phyloP scores from a whole-genome alignment of 2,329 filamentous ascomycete species.

The Pseudocercospora fuligena region DNA sequence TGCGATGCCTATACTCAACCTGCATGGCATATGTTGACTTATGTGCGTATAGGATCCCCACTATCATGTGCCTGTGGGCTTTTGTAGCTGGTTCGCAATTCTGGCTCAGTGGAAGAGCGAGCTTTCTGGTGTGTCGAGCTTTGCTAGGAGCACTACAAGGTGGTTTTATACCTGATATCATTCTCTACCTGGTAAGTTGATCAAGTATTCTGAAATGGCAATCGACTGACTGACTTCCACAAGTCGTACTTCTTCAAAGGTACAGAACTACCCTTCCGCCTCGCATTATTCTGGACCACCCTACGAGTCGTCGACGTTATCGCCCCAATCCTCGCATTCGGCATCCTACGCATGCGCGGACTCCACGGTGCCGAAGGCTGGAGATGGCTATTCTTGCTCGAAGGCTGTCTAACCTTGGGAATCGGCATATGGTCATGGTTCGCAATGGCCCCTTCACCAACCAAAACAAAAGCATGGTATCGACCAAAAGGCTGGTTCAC shows the following conservation, averaged over 20 bases:
- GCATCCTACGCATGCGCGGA: conserved; percentile 47
- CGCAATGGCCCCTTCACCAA: conserved; percentile 12
- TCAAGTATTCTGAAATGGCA: no score
- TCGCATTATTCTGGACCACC: conserved; percentile 28
- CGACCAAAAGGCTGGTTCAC: conserved; percentile 57
- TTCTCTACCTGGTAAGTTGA: conserved; percentile 3
- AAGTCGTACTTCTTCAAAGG: conserved; percentile 15
- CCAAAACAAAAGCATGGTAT: conserved; percentile 33
- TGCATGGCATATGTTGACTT: no score
- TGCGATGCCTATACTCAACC: conserved; percentile 38
- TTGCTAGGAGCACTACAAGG: conserved; percentile 47
- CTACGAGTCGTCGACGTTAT: conserved; percentile 34
- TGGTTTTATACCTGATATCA: conserved; percentile 51
- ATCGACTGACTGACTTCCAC: no score
- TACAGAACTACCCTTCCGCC: conserved; percentile 13
- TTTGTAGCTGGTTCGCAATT: conserved; percentile 40
- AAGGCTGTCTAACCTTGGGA: conserved; percentile 57
- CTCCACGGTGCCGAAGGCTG: conserved; percentile 48
- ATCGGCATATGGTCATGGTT: conserved; percentile 55
- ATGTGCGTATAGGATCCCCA: no score
- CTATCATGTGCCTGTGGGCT: conserved; percentile 45
- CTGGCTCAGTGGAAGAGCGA: conserved; percentile 34
- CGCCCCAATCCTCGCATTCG: conserved; percentile 37
- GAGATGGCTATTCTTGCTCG: conserved; percentile 58
- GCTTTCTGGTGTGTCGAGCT: conserved; percentile 44